phyloP scores from a whole-genome alignment of 768 basidiomycete genomes.

The Xanthoconium purpureum region DNA sequence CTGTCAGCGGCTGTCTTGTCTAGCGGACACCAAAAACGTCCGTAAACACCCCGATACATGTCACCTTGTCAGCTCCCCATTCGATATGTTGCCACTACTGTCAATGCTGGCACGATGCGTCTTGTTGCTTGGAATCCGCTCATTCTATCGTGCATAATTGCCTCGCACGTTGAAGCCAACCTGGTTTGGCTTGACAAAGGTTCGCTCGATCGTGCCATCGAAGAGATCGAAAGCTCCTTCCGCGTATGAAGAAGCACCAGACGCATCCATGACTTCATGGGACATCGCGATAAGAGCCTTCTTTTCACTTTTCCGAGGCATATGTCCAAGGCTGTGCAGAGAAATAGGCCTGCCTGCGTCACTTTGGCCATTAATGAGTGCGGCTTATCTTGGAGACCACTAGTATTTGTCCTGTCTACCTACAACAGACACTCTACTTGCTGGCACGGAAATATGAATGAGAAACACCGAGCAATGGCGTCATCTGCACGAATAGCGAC shows the following conservation, averaged over 20 bases:
- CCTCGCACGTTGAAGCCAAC: not conserved
- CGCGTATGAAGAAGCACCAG: conserved; percentile 5
- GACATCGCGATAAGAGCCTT: conserved; percentile 13
- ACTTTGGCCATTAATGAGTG: not conserved
- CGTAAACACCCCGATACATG: not conserved
- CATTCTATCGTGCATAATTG: not conserved
- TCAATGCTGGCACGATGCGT: not conserved
- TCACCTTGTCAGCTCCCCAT: not conserved
- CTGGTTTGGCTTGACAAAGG: not conserved
- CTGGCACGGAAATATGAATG: conserved; percentile 9
- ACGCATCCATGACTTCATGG: conserved; percentile 1
- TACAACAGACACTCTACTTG: not conserved
- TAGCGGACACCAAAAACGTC: not conserved
- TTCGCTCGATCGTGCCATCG: too few relatives aligned
- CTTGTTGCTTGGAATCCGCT: not conserved
- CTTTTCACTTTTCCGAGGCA: conserved; percentile 19
- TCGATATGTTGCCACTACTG: not conserved
- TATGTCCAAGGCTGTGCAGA: not conserved
- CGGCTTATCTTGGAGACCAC: conserved; percentile 7
- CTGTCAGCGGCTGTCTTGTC: conserved; percentile 14
- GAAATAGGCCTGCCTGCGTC: not conserved
- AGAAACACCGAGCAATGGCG: conserved; percentile 12
- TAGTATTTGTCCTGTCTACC: not conserved
- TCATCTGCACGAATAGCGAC: conserved; percentile 5
- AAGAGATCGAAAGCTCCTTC: not conserved